Percentiles rank a stretch among this genome's conserved stretches.
Conservation (phyloP, 1,284 basidiomycete genomes). For the Phlebopus sp. region DNA sequence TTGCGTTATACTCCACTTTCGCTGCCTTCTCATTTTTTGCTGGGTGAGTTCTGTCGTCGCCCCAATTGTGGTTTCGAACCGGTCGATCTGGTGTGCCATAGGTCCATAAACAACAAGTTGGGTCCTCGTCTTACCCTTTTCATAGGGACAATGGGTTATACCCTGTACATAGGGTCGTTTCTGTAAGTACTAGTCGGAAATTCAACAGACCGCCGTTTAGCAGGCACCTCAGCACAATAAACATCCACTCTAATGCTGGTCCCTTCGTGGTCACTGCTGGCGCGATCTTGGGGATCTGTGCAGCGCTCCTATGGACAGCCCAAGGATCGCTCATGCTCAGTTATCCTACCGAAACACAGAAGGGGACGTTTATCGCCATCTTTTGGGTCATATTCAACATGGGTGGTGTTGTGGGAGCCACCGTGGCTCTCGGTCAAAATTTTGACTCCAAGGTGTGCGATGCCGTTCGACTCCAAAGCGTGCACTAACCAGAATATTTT, state of each 20-base stretch:
- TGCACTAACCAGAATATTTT: not conserved
- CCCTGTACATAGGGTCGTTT: not conserved
- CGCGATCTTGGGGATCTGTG: conserved; percentile 80
- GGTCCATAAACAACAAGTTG: conserved; percentile 74
- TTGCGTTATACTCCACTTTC: conserved; percentile 69
- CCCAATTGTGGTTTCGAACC: not conserved
- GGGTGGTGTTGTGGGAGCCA: conserved; percentile 66
- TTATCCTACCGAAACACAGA: conserved; percentile 76
- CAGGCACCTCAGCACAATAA: conserved; percentile 48
- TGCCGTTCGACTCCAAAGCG: not conserved
- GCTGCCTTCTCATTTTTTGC: conserved; percentile 49
- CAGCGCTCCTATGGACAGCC: conserved; percentile 83
- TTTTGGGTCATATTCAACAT: conserved; percentile 80
- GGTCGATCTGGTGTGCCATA: conserved; percentile 31
- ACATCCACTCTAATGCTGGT: conserved; percentile 59
- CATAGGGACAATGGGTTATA: conserved; percentile 67
- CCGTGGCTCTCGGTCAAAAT: conserved; percentile 61
- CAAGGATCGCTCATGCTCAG: conserved; percentile 84
- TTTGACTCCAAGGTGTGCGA: conserved; percentile 44
- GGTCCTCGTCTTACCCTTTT: conserved; percentile 72
- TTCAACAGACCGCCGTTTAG: not conserved
- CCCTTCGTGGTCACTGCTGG: conserved; percentile 75
- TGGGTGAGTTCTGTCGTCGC: conserved; percentile 21
- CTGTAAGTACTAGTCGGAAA: conserved; percentile 43
- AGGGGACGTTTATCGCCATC: conserved; percentile 74